Evolutionary conservation across 208 protist species (phyloP).

Genomic region (Acanthamoeba lenticulata): DNA sequence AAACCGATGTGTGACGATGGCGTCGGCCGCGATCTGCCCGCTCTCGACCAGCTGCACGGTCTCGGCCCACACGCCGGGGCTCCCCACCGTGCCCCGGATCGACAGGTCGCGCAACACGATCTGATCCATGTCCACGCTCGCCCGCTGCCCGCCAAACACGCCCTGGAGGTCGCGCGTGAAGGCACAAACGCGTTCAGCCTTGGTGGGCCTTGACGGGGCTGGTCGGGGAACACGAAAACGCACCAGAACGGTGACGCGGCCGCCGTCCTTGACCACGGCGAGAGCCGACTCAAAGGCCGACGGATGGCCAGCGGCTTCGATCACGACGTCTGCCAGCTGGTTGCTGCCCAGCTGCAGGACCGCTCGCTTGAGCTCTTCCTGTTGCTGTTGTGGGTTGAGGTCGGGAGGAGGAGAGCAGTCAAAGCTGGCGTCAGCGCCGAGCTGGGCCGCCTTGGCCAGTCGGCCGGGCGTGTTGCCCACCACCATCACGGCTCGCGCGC

Average conservation of each 20-base stretch:
- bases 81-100: not conserved
- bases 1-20: not conserved
- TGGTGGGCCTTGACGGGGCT: no score
- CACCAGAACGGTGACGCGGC: not conserved
- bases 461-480: not conserved
- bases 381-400: no score
- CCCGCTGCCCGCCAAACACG: not conserved
- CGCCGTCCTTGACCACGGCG: not conserved
- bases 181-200: no score
- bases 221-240: no score
- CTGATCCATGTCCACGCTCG: not conserved
- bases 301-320: not conserved
- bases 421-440: not conserved
- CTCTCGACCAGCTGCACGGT: not conserved
- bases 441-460: not conserved
- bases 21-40: not conserved
- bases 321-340: not conserved
- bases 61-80: not conserved
- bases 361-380: not conserved
- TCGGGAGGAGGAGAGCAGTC: not conserved
- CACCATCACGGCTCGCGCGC: not conserved
- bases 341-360: not conserved
- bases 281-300: not conserved
- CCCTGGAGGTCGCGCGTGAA: not conserved
- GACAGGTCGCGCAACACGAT: not conserved